Evolutionary conservation across 208 protist genomes (phyloP), one percentile per base, ranked within the genome.

Genomic region (Trypanosoma lewisi): DNA sequence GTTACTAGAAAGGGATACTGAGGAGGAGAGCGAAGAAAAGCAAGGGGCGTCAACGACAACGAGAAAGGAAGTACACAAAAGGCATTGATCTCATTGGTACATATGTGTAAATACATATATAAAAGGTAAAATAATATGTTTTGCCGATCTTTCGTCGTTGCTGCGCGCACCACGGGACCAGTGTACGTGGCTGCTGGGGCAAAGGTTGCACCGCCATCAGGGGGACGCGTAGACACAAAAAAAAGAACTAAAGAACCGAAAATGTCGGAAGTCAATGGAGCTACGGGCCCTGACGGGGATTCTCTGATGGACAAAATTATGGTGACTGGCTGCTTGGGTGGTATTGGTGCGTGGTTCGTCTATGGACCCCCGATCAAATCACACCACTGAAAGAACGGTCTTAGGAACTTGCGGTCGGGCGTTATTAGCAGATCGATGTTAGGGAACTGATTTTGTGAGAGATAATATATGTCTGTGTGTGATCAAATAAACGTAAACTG

Each of bases 271-370:
- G 70, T 77, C 5, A 70, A 81, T 48, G 84, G 88, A 27, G 85
- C 84, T 8, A 67, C 65, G 11, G 69, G 80, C 34, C 61, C 71
- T 23, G 73, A 78, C n/a, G 77, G 80, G 7, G 87, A 94, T 65
- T 82, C 82, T 8, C 19, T 81, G 6, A 47, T 87, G 2, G 88
- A 94, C 72, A 94, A 94, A 76, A 55, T 61, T 8, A 16, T 94
- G 17, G 63, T 91, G 19, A 63, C 59, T 23, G 75, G 44, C 1
- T 66, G 70, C 36, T 27, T 89, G 19, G 37, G 25, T 54, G 69
- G 67, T n/a, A 56, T 91, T 25, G 50, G 56, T 47, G 64, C 30
- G 16, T 94, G 88, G 88, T 83, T 77, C 70, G 54, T 79, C 25
- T 78, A 75, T 36, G 88, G 85, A 12, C 72, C 77, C 39, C 77